Conservation (phyloP, 83 land plant species). For the Picea engelmannii region DNA sequence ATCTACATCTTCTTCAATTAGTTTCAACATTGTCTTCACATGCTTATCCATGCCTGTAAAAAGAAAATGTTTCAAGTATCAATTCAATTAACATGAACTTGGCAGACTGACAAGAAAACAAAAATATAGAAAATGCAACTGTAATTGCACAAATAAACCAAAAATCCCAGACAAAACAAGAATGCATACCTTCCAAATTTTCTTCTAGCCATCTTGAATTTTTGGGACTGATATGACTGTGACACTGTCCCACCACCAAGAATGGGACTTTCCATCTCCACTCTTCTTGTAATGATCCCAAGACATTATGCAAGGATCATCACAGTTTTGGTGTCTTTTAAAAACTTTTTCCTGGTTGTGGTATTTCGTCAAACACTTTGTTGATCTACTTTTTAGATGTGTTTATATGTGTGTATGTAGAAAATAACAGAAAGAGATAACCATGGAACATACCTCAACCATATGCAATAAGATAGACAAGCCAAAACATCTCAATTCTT, state of each 20-base stretch:
- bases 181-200: constrained; percentile 56
- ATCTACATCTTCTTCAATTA: constrained; percentile 86
- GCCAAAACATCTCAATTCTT: too few relatives aligned
- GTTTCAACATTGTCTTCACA: constrained; percentile 70
- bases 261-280: constrained; percentile 50
- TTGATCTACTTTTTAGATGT: too few relatives aligned
- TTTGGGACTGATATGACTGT: constrained; percentile 73
- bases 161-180: background rate
- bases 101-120: background rate
- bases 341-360: too few relatives aligned
- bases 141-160: background rate
- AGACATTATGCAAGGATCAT: too few relatives aligned
- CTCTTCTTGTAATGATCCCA: too few relatives aligned
- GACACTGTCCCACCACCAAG: constrained; percentile 95
- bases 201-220: constrained; percentile 80
- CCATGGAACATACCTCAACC: too few relatives aligned
- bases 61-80: background rate
- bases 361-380: too few relatives aligned
- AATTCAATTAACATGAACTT: background rate
- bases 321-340: too few relatives aligned
- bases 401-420: too few relatives aligned
- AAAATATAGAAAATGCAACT: background rate
- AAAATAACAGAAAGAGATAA: too few relatives aligned
- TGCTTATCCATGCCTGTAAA: constrained; percentile 62
- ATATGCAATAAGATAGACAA: too few relatives aligned